A percentile compares a stretch with the other conserved stretches of the same genome.
These are phyloP conservation scores for Breynia disticha DNA, from an alignment of 441 rosid species.

Conservation along the genomic window DNA sequence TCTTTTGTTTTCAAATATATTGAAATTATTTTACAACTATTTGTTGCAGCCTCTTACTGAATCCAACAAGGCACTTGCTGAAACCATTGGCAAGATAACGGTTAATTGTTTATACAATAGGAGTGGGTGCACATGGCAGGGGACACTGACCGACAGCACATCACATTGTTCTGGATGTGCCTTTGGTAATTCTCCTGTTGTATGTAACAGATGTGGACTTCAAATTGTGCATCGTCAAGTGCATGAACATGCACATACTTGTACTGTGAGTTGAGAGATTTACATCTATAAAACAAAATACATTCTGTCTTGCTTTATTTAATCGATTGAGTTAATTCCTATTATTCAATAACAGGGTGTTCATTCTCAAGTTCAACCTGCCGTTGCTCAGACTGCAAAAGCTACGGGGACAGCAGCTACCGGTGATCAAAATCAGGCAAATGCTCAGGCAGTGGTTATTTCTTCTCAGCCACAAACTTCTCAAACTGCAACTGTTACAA, in stretches of 20 bases:
- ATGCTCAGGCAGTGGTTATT: constrained; percentile 24
- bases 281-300: not conserved
- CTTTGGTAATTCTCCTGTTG: constrained; percentile 65
- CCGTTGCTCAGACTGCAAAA: constrained; percentile 34
- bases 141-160: constrained; percentile 54
- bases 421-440: constrained; percentile 28
- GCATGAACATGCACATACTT: constrained; percentile 70
- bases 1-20: not conserved
- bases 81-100: constrained; percentile 45
- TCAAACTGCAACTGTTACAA: constrained; percentile 24
- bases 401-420: constrained; percentile 21
- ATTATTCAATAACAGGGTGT: constrained; percentile 35
- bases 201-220: constrained; percentile 56
- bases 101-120: constrained; percentile 62
- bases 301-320: not conserved
- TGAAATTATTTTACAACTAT: not conserved
- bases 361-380: constrained; percentile 39
- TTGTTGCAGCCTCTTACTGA: constrained; percentile 54
- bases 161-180: constrained; percentile 65
- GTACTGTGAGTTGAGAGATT: constrained; percentile 48
- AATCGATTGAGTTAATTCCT: not conserved
- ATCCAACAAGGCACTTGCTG: constrained; percentile 53
- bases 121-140: constrained; percentile 82
- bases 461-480: constrained; percentile 34
- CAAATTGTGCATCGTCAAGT: constrained; percentile 67